phyloP scores from a whole-genome alignment of 176 grass and related monocot species.

The Triticum timopheevii region DNA sequence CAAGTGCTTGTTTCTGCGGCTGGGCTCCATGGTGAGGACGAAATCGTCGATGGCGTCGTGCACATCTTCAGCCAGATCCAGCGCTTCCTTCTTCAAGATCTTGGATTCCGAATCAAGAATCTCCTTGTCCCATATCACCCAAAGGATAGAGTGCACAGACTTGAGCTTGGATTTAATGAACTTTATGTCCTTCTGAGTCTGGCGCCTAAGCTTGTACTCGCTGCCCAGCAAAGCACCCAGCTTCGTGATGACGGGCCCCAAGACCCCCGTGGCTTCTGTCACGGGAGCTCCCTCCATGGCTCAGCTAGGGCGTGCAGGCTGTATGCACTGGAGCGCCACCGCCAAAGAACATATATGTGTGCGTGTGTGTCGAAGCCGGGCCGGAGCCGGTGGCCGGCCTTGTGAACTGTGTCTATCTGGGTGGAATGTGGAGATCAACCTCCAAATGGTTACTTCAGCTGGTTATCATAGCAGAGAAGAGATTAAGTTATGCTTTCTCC shows the following conservation, averaged over 20 bases:
- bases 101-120: neutral
- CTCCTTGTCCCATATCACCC: neutral
- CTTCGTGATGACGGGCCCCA: neutral
- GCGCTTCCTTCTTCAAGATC: neutral
- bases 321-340: too few species aligned
- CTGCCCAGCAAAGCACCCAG: neutral
- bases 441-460: too few species aligned
- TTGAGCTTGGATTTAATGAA: neutral
- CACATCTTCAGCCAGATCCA: neutral
- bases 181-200: neutral
- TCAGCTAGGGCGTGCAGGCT: neutral
- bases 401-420: too few species aligned
- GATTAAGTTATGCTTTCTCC: too few species aligned
- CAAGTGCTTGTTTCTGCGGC: neutral
- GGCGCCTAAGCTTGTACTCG: neutral
- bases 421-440: too few species aligned
- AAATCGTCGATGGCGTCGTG: neutral
- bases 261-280: neutral
- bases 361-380: too few species aligned
- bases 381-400: too few species aligned
- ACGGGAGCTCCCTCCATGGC: neutral
- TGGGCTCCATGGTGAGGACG: neutral
- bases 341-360: too few species aligned
- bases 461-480: too few species aligned
- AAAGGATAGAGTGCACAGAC: neutral